These are phyloP conservation scores for Centaurea solstitialis DNA, from an alignment of 129 eudicot species.

Conservation along the genomic window DNA sequence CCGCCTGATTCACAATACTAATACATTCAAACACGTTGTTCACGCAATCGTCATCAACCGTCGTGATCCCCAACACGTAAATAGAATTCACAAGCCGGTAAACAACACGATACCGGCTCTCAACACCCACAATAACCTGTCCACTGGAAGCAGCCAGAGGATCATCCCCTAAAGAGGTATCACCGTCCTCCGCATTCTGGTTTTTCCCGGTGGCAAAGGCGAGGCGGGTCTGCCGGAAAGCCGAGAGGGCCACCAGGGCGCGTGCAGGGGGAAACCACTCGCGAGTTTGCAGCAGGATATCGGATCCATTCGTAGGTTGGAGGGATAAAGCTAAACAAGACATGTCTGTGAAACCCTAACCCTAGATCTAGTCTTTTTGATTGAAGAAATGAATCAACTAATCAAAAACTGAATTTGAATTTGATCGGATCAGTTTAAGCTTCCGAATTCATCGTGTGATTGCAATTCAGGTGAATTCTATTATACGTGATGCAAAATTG, in stretches of 20 bases:
- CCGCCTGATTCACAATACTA: slow-evolving; percentile 79
- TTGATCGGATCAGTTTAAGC: slow-evolving; percentile 10
- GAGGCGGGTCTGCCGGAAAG: slow-evolving; percentile 78
- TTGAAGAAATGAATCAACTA: slow-evolving; percentile 2
- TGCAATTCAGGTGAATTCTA: neutral
- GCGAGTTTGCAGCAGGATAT: slow-evolving; percentile 89
- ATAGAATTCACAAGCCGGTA: slow-evolving; percentile 74
- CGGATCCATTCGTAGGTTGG: slow-evolving; percentile 90
- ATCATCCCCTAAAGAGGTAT: slow-evolving; percentile 70
- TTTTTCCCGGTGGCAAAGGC: slow-evolving; percentile 63
- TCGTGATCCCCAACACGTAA: slow-evolving; percentile 71
- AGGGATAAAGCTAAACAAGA: slow-evolving; percentile 90
- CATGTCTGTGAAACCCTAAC: slow-evolving; percentile 41
- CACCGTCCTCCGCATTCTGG: slow-evolving; percentile 47
- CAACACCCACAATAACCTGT: slow-evolving; percentile 85
- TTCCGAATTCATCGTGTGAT: slow-evolving; percentile 1
- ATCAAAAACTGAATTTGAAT: neutral
- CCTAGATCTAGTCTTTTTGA: slow-evolving; percentile 32
- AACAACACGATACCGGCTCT: slow-evolving; percentile 80
- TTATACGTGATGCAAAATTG: slow-evolving; percentile 2
- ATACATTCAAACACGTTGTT: slow-evolving; percentile 86
- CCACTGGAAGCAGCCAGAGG: slow-evolving; percentile 97
- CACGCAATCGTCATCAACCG: slow-evolving; percentile 58
- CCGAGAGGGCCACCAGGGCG: slow-evolving; percentile 84
- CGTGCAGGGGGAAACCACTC: slow-evolving; percentile 99